A percentile compares a stretch with the other conserved stretches of the same genome.
phyloP scores from a whole-genome alignment of 139 green algal species.

The Chlorella sp. region DNA sequence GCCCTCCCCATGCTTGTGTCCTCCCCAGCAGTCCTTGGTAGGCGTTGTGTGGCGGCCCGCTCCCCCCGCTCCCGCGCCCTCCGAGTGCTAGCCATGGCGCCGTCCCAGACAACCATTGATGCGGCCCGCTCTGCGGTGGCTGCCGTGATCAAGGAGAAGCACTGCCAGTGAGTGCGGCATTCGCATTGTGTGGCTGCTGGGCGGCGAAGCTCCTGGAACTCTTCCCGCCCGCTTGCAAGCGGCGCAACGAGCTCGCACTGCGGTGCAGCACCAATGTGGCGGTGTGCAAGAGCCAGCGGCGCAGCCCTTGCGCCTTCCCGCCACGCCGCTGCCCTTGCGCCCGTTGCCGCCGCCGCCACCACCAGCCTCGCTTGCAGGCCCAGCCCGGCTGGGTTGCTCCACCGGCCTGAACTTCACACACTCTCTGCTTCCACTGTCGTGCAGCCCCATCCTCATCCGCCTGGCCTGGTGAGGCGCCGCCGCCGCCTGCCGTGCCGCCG shows the following conservation, averaged over 20 bases:
- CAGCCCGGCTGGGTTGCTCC: not conserved
- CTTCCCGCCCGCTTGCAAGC: too few relatives aligned
- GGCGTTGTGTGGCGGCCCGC: not conserved
- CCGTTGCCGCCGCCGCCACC: not conserved
- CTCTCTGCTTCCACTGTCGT: not conserved
- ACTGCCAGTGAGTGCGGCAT: slow-evolving; percentile 6
- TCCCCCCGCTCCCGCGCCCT: not conserved
- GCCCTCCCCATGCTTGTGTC: not conserved
- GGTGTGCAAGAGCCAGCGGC: not conserved
- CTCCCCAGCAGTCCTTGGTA: not conserved
- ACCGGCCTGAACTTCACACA: not conserved
- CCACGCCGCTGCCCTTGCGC: too few relatives aligned
- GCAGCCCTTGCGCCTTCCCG: too few relatives aligned
- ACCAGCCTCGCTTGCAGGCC: not conserved
- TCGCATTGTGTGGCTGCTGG: too few relatives aligned
- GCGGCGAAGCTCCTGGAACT: too few relatives aligned
- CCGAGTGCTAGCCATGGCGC: slow-evolving; percentile 7
- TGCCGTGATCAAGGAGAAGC: not conserved
- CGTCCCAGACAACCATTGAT: not conserved
- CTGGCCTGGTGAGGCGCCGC: slow-evolving; percentile 1
- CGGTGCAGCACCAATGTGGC: not conserved
- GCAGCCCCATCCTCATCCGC: slow-evolving; percentile 23
- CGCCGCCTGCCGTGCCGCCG: not conserved
- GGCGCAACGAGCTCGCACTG: not conserved
- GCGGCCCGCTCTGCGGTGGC: not conserved